These are phyloP conservation scores for Sporothrix sp. DNA, from an alignment of 2,329 filamentous ascomycete species.

Conservation along the genomic window DNA sequence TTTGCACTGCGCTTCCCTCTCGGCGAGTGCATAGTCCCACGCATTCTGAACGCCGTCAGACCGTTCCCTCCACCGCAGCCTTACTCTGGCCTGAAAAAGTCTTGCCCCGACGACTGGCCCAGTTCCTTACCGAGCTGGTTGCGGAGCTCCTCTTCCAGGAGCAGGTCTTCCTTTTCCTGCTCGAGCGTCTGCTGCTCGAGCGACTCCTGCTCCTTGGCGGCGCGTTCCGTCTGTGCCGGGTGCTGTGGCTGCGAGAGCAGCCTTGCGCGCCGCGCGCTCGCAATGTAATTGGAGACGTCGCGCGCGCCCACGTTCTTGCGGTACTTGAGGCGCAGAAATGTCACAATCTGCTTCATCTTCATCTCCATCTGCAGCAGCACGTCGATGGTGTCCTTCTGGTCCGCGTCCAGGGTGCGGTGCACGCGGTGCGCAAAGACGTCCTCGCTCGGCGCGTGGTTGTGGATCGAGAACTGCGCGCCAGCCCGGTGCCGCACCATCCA, in stretches of 20 bases:
- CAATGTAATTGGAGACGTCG: constrained; percentile 14
- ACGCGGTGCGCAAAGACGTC: constrained; percentile 13
- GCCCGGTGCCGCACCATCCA: constrained; percentile 11
- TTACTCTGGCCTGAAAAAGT: not conserved
- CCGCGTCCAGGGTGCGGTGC: constrained; percentile 12
- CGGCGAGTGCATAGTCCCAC: too few species aligned
- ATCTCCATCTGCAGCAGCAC: constrained; percentile 12
- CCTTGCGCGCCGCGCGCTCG: constrained; percentile 7
- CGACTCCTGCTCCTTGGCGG: not conserved
- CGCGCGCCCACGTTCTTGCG: constrained; percentile 11
- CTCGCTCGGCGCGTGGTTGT: constrained; percentile 13
- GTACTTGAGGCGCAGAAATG: constrained; percentile 14
- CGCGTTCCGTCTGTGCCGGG: not conserved
- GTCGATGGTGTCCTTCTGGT: constrained; percentile 14
- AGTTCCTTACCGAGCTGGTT: constrained; percentile 11
- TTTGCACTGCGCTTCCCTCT: too few species aligned
- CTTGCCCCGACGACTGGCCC: constrained; percentile 5
- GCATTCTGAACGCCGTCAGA: not conserved
- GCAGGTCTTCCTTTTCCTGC: constrained; percentile 8
- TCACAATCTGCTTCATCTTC: constrained; percentile 13
- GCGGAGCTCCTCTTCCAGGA: constrained; percentile 10
- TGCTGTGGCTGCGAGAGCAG: constrained; percentile 1
- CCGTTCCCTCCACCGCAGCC: not conserved
- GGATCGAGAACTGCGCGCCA: constrained; percentile 10
- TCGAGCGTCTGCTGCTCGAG: constrained; percentile 6